A percentile compares a stretch with the other conserved stretches of the same genome.
These are phyloP conservation scores for Aspergillus brasiliensis DNA, from an alignment of 2,329 filamentous ascomycete genomes.

Conservation along the genomic window DNA sequence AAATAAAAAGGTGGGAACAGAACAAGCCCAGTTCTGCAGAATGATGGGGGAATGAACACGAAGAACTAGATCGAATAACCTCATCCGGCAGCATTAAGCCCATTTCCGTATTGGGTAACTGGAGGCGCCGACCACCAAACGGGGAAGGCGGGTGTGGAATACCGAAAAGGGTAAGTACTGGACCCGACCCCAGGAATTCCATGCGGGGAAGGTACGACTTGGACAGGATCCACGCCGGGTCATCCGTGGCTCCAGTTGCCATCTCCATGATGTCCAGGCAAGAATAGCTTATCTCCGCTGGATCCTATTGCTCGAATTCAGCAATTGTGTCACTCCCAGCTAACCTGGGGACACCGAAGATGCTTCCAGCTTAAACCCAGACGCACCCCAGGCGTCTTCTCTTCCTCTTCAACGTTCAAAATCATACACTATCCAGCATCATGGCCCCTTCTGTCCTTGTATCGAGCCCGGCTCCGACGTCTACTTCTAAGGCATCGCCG, in stretches of 20 bases:
- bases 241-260: constrained; percentile 3
- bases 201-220: not conserved
- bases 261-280: not conserved
- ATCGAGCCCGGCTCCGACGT: not conserved
- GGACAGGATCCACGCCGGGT: not conserved
- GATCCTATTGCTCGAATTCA: not conserved
- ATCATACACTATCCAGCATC: not conserved
- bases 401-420: no score
- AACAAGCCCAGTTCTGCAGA: not conserved
- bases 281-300: not conserved
- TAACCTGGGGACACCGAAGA: not conserved
- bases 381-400: not conserved
- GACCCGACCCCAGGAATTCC: no score
- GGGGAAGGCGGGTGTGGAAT: constrained; percentile 3
- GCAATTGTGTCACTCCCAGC: no score
- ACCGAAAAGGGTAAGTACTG: no score
- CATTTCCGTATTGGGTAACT: constrained; percentile 19
- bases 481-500: not conserved
- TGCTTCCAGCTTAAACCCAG: not conserved
- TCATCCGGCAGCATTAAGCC: constrained; percentile 2
- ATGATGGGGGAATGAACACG: not conserved
- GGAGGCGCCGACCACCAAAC: constrained; percentile 17
- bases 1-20: not conserved
- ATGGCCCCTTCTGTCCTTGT: constrained; percentile 12
- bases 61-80: not conserved